These are phyloP conservation scores for Xylaria longipes DNA, from an alignment of 495 filamentous ascomycete species.

Conservation along the genomic window DNA sequence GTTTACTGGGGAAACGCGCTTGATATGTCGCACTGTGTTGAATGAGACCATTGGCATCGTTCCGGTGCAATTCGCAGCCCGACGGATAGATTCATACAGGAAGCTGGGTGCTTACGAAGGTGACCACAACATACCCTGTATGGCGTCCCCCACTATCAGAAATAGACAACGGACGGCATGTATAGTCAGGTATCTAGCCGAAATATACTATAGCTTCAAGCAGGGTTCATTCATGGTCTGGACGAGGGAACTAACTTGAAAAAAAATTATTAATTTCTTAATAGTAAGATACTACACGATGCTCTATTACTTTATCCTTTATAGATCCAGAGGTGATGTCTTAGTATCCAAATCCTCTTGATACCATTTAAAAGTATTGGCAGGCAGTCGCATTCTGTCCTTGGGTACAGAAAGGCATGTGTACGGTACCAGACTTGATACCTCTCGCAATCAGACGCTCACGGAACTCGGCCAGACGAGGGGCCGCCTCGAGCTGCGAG, in stretches of 20 bases:
- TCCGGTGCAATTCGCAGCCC: neutral
- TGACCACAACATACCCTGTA: neutral
- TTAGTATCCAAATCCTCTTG: neutral
- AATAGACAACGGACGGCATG: too few species aligned
- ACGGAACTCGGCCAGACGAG: conserved; percentile 71
- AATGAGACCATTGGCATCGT: neutral
- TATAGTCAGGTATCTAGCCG: neutral
- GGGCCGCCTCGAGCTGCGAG: conserved; percentile 67
- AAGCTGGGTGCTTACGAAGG: neutral
- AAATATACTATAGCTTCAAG: neutral
- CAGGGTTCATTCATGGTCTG: neutral
- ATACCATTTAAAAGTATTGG: conserved; percentile 5
- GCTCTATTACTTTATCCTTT: neutral
- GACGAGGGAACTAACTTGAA: neutral
- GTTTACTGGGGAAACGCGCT: neutral
- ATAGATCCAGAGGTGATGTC: neutral
- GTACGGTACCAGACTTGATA: conserved; percentile 62
- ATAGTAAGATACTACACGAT: conserved; percentile 8
- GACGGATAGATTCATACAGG: neutral
- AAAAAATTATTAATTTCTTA: neutral
- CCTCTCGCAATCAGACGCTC: conserved; percentile 73
- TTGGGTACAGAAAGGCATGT: conserved; percentile 62
- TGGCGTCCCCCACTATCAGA: too few species aligned
- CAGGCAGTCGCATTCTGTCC: conserved; percentile 46
- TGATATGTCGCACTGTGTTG: neutral